phyloP scores from a whole-genome alignment of 2,329 filamentous ascomycete species.

The Hymenoscyphus fraxineus region DNA sequence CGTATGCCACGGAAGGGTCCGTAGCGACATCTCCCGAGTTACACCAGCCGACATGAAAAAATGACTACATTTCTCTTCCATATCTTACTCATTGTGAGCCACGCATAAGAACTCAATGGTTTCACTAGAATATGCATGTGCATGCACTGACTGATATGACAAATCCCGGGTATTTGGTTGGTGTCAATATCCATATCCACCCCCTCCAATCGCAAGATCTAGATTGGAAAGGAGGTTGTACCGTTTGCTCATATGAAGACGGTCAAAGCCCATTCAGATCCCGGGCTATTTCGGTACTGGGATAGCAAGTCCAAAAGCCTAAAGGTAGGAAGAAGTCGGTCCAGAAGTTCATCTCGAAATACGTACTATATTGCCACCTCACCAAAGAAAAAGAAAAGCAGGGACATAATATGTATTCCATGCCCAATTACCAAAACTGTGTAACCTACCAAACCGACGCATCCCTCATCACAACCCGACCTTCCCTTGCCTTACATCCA shows the following conservation, averaged over 20 bases:
- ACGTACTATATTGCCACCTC: too few relatives aligned
- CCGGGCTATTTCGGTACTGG: background rate
- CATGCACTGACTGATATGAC: background rate
- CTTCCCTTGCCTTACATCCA: too few relatives aligned
- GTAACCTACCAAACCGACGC: background rate
- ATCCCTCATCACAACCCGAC: background rate
- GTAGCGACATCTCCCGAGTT: background rate
- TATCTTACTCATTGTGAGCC: background rate
- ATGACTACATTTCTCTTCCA: background rate
- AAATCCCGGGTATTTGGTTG: background rate
- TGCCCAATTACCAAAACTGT: background rate
- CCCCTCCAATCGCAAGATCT: background rate
- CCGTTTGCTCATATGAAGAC: too few relatives aligned
- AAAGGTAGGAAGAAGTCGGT: background rate
- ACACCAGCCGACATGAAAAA: background rate
- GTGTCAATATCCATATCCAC: background rate
- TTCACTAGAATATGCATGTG: too few relatives aligned
- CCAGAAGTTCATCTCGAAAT: too few relatives aligned
- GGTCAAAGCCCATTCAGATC: background rate
- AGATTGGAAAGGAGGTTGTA: background rate
- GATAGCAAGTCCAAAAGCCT: background rate
- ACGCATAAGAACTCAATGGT: background rate
- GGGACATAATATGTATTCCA: background rate
- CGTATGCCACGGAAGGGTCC: background rate
- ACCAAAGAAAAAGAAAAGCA: too few relatives aligned